Conservation (phyloP, 306 rosid genomes). For the Ormosia semicastrata region DNA sequence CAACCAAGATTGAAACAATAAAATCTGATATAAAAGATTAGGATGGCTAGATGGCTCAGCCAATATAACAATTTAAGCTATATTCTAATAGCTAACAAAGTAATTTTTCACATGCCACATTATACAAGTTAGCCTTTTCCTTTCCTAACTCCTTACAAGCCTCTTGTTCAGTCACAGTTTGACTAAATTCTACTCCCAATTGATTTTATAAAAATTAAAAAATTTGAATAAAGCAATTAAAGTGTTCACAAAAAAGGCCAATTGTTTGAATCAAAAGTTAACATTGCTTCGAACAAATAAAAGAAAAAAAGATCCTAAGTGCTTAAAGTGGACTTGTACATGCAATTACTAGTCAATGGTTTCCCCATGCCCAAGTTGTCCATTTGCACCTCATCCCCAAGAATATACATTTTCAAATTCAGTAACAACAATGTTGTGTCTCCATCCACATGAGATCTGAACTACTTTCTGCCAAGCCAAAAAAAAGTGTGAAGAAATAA, state of each 20-base stretch:
- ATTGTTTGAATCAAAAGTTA: too few relatives aligned
- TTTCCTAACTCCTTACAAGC: neutral
- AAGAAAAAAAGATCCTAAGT: neutral
- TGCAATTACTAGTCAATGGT: conserved; percentile 64
- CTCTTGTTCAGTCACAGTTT: neutral
- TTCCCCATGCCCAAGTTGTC: conserved; percentile 95
- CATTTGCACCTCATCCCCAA: conserved; percentile 99
- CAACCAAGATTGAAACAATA: neutral
- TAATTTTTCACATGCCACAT: neutral
- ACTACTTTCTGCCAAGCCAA: conserved; percentile 63
- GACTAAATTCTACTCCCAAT: neutral
- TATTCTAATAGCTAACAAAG: neutral
- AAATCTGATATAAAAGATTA: neutral
- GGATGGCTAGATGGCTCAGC: neutral
- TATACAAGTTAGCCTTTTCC: neutral
- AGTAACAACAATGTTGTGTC: conserved; percentile 83
- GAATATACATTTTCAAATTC: conserved; percentile 74
- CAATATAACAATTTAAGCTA: neutral
- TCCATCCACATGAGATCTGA: conserved; percentile 87
- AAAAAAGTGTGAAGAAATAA: neutral
- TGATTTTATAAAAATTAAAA: neutral
- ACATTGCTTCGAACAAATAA: neutral
- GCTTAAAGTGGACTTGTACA: neutral
- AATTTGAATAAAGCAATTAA: neutral
- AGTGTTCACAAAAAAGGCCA: neutral